phyloP scores from a whole-genome alignment of 768 basidiomycete genomes.

The Pisolithus sp. region DNA sequence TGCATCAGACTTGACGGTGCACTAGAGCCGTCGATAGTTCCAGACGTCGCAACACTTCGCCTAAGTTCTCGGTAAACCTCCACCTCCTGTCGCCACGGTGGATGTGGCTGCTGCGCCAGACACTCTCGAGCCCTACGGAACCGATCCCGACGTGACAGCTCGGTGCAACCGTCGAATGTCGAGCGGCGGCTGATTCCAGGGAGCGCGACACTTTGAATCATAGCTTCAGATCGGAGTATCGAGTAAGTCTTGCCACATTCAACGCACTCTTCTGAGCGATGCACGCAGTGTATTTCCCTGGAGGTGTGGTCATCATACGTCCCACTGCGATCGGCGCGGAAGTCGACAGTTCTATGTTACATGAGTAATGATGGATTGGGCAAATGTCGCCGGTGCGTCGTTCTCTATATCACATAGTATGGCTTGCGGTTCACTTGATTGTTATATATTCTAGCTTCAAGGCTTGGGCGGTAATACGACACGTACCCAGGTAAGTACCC shows the following conservation, averaged over 20 bases:
- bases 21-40: constrained; percentile 61
- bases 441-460: not conserved
- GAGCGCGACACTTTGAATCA: constrained; percentile 85
- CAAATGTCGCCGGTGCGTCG: constrained; percentile 51
- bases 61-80: constrained; percentile 13
- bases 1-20: constrained; percentile 60
- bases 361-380: constrained; percentile 57
- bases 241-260: constrained; percentile 34
- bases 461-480: too few relatives aligned
- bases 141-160: constrained; percentile 42
- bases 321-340: constrained; percentile 56
- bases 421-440: constrained; percentile 25
- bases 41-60: constrained; percentile 24
- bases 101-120: constrained; percentile 12
- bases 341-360: constrained; percentile 65
- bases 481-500: too few relatives aligned
- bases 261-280: not conserved
- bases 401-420: constrained; percentile 32
- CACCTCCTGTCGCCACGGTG: constrained; percentile 23
- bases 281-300: constrained; percentile 58
- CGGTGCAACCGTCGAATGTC: constrained; percentile 68
- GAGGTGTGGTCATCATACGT: constrained; percentile 77
- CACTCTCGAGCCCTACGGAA: constrained; percentile 25
- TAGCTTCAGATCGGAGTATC: constrained; percentile 59
- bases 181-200: constrained; percentile 80